phyloP scores from a whole-genome alignment of 164 flowering plant species.

The Annona cherimola region DNA sequence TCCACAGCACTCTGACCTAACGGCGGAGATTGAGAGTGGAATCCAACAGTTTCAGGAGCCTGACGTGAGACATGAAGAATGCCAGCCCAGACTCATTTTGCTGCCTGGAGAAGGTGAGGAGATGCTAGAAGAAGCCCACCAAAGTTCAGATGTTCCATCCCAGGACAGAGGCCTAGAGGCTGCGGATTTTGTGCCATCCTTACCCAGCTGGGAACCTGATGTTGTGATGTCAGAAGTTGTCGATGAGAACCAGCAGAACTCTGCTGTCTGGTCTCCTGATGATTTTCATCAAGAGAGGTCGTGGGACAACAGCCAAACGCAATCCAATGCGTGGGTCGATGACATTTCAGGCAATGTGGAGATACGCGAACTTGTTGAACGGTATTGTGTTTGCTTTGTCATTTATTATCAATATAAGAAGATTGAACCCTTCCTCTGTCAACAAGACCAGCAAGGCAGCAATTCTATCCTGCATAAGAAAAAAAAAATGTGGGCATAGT shows the following conservation, averaged over 20 bases:
- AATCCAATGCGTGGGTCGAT: conserved; percentile 44
- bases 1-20: conserved; percentile 8
- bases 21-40: conserved; percentile 11
- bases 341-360: conserved; percentile 48
- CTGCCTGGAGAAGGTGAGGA: conserved; percentile 18
- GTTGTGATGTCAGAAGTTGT: conserved; percentile 24
- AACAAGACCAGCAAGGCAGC: too few relatives aligned
- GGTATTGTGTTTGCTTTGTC: conserved; percentile 29
- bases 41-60: conserved; percentile 13
- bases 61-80: conserved; percentile 20
- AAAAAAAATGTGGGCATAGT: too few relatives aligned
- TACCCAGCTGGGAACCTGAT: conserved; percentile 14
- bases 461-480: too few relatives aligned
- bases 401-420: too few relatives aligned
- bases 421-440: too few relatives aligned
- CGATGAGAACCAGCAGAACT: conserved; percentile 5
- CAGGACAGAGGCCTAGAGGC: conserved; percentile 18
- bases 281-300: conserved; percentile 21
- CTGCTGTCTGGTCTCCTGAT: conserved; percentile 19
- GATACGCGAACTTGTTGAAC: conserved; percentile 57
- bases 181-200: conserved; percentile 5
- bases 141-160: conserved; percentile 8
- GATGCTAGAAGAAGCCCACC: conserved; percentile 16
- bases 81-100: conserved; percentile 3
- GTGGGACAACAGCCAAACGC: conserved; percentile 50